These are phyloP conservation scores for Achaetomium macrosporum DNA, from an alignment of 2,329 filamentous ascomycete species.

Conservation along the genomic window DNA sequence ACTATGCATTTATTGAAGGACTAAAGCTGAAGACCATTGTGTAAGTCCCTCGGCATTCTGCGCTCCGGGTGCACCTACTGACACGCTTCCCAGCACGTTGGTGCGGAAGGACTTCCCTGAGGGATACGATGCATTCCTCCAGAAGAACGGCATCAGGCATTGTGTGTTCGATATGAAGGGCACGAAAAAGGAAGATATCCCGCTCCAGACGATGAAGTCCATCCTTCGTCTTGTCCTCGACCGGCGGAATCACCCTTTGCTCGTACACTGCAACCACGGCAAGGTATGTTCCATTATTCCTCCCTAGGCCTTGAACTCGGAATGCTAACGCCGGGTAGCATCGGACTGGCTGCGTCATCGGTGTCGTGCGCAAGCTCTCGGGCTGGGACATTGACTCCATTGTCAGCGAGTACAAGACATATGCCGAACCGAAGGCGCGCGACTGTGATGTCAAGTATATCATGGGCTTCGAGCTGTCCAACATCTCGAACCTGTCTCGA, in stretches of 20 bases:
- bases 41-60: slow-evolving; percentile 40
- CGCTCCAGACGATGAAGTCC: slow-evolving; percentile 58
- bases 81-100: slow-evolving; percentile 44
- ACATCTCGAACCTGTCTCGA: slow-evolving; percentile 30
- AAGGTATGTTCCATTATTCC: slow-evolving; percentile 46
- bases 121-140: slow-evolving; percentile 56
- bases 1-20: slow-evolving; percentile 63
- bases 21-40: slow-evolving; percentile 74
- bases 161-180: slow-evolving; percentile 71
- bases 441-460: slow-evolving; percentile 58
- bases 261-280: slow-evolving; percentile 92
- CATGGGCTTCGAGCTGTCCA: slow-evolving; percentile 41
- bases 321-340: slow-evolving; percentile 46
- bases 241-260: slow-evolving; percentile 66
- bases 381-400: slow-evolving; percentile 59
- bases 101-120: slow-evolving; percentile 56
- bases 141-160: slow-evolving; percentile 62
- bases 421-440: slow-evolving; percentile 54
- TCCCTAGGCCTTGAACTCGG: neutral
- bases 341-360: slow-evolving; percentile 84
- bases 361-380: slow-evolving; percentile 66
- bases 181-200: slow-evolving; percentile 77
- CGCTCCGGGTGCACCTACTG: neutral
- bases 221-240: slow-evolving; percentile 70
- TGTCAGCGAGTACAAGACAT: slow-evolving; percentile 67